These are phyloP conservation scores for Fusarium sublunatum DNA, from an alignment of 2,329 filamentous ascomycete species.

Conservation along the genomic window DNA sequence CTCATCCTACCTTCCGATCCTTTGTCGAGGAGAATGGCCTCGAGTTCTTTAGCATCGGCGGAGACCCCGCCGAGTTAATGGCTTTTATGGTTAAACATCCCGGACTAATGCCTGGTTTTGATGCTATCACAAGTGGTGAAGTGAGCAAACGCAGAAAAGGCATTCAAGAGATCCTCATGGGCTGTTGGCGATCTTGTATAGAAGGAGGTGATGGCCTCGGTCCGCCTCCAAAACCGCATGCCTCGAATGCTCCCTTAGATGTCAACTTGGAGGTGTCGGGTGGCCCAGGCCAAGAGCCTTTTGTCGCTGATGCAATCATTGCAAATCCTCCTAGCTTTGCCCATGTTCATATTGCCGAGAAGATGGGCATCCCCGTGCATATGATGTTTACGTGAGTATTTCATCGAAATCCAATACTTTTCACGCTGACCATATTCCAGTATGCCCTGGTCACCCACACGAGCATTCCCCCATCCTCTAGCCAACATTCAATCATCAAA, in stretches of 20 bases:
- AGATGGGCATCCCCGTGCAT: slow-evolving; percentile 78
- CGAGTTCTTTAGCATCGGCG: slow-evolving; percentile 82
- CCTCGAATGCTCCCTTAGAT: slow-evolving; percentile 60
- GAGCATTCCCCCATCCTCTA: slow-evolving; percentile 86
- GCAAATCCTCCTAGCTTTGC: slow-evolving; percentile 83
- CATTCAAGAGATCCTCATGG: slow-evolving; percentile 82
- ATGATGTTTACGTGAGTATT: slow-evolving; percentile 87
- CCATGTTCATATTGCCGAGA: slow-evolving; percentile 80
- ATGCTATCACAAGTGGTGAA: slow-evolving; percentile 80
- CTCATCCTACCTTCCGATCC: slow-evolving; percentile 73
- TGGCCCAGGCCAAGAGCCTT: slow-evolving; percentile 65
- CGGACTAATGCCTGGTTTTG: slow-evolving; percentile 84
- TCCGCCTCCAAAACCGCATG: slow-evolving; percentile 60
- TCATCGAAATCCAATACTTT: neutral
- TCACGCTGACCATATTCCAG: slow-evolving; percentile 65
- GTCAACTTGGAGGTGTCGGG: slow-evolving; percentile 51
- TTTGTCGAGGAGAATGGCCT: slow-evolving; percentile 78
- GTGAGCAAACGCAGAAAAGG: slow-evolving; percentile 78
- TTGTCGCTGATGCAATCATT: slow-evolving; percentile 85
- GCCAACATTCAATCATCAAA: slow-evolving; percentile 83
- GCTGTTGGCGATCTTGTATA: slow-evolving; percentile 88
- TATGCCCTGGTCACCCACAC: slow-evolving; percentile 91
- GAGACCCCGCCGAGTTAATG: slow-evolving; percentile 80
- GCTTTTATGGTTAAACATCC: slow-evolving; percentile 94
- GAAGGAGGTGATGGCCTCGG: slow-evolving; percentile 77